Percentiles rank a stretch among this genome's conserved stretches.
Conservation (phyloP, 805 yeast species). For the Kregervanrija delftensis region DNA sequence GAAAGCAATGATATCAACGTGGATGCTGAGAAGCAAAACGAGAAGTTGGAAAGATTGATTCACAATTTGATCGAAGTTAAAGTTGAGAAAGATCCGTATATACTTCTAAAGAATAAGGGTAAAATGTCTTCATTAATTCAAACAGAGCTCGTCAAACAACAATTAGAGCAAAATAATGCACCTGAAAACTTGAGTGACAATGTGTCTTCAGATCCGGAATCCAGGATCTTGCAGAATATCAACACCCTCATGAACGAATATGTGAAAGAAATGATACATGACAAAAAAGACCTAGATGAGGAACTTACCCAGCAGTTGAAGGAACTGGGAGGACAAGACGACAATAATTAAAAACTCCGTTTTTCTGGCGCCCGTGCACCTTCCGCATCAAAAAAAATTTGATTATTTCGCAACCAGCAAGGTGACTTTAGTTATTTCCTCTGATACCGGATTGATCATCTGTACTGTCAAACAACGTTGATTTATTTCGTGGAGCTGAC, state of each 20-base stretch:
- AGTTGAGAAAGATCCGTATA: conserved; percentile 40
- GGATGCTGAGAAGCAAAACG: conserved; percentile 21
- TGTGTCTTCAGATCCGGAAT: not conserved
- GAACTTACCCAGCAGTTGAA: not conserved
- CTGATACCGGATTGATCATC: too few relatives aligned
- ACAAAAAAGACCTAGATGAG: not conserved
- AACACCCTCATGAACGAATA: not conserved
- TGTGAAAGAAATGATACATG: not conserved
- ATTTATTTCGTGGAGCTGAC: too few relatives aligned
- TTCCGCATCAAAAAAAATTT: too few relatives aligned
- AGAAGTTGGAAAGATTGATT: conserved; percentile 33
- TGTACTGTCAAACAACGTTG: too few relatives aligned
- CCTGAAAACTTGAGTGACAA: too few relatives aligned
- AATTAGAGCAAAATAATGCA: conserved; percentile 1
- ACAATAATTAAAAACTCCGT: too few relatives aligned
- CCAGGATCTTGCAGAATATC: not conserved
- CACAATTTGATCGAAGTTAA: conserved; percentile 38
- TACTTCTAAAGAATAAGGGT: conserved; percentile 41
- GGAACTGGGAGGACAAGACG: too few relatives aligned
- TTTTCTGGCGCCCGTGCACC: too few relatives aligned
- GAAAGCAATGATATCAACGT: conserved; percentile 33
- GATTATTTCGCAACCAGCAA: too few relatives aligned
- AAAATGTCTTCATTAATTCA: conserved; percentile 46
- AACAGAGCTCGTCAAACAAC: conserved; percentile 36
- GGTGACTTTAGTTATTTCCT: too few relatives aligned